phyloP scores from a whole-genome alignment of 2,329 filamentous ascomycete species.

The Chlorencoelia australis region DNA sequence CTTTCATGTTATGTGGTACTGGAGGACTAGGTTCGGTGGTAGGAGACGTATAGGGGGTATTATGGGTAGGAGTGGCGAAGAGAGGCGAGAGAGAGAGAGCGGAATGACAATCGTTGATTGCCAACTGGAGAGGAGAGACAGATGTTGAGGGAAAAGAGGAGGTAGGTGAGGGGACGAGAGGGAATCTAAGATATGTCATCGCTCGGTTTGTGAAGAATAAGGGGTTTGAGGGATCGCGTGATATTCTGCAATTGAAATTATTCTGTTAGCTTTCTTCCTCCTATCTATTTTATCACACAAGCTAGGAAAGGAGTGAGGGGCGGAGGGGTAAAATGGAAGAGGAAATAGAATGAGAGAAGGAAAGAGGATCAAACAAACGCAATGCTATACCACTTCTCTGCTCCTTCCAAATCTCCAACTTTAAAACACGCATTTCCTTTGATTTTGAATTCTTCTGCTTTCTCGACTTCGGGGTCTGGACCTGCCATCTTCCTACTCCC shows the following conservation, averaged over 20 bases:
- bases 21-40: no score
- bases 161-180: slow-evolving; percentile 63
- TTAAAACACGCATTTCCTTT: slow-evolving; percentile 44
- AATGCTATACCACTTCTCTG: slow-evolving; percentile 62
- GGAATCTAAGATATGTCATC: slow-evolving; percentile 67
- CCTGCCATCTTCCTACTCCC: slow-evolving; percentile 17
- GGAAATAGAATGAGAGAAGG: not conserved
- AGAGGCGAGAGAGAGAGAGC: no score
- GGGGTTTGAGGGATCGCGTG: slow-evolving; percentile 66
- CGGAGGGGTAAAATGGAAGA: not conserved
- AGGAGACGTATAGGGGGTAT: no score
- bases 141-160: slow-evolving; percentile 62
- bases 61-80: no score
- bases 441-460: slow-evolving; percentile 23
- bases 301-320: not conserved
- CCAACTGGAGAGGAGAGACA: not conserved
- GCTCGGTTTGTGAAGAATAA: slow-evolving; percentile 84
- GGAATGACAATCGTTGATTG: no score
- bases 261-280: slow-evolving; percentile 1
- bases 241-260: slow-evolving; percentile 45
- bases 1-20: slow-evolving; percentile 53
- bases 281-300: slow-evolving; percentile 1
- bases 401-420: slow-evolving; percentile 51
- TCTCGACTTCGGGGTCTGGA: slow-evolving; percentile 12
- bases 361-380: slow-evolving; percentile 39